Evolutionary conservation across 1,284 basidiomycete species (phyloP), one percentile per base, ranked within the genome.

Genomic region (Moniliella sp.): DNA sequence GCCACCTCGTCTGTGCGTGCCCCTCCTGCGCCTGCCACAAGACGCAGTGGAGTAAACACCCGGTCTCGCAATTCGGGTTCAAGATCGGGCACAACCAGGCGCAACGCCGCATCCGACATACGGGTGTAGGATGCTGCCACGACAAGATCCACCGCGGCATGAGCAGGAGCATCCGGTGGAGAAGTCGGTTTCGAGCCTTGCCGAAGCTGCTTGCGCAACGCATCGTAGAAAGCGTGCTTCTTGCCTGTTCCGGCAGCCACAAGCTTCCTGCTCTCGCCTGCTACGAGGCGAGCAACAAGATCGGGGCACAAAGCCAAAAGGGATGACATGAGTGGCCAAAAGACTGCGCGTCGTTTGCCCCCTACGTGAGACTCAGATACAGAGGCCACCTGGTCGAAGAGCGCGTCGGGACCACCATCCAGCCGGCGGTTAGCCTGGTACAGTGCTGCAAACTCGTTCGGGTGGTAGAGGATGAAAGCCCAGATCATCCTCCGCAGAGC

Each of bases 391-490:
- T n/a, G n/a, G n/a, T n/a, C n/a, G n/a, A 23, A 23, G 21, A 23
- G 21, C 4, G 56, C 40, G 21, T 61, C 59, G 0, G 57, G 50
- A 2, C 46, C 50, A 12, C 56, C 57, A 32, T 61, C 59, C 3
- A 61, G 35, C 4, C 54, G 42, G 11, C 50, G 42, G 12, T 43
- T 46, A 23, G 44, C 33, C 2, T 69, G 66, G 25, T 81, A 67
- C 3, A 75, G 67, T 3, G 76, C 73, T 31, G 76, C 75, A 56
- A 75, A 91, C 51, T 93, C 81, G 8, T 67, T 63, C 0, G 81
- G 78, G 51, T 76, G 78, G 10, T 73, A 67, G 29, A 79, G 75
- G 30, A 91, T 76, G 82, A 82, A 93, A 39, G 79, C 80, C 82
- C 83, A 88, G 17, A 91, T 68, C 0, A 79, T 79, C 19, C 72